Base-by-base conservation (phyloP, 164 flowering plant genomes). In the Aristolochia contorta region DNA sequence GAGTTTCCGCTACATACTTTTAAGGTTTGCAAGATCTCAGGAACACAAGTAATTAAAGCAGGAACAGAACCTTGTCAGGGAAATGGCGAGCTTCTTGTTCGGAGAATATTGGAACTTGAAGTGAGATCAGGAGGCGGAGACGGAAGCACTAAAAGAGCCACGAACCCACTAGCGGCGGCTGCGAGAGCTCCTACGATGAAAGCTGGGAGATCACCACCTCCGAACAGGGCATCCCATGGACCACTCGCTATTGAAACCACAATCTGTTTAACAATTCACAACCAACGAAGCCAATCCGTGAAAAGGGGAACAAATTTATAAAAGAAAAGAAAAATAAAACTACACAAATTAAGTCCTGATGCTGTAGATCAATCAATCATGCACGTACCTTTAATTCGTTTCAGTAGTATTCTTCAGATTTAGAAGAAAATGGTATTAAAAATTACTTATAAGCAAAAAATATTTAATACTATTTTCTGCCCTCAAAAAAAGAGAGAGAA, bases 191-290 rank as follows among this genome's bases (percentile, higher is more conserved):
- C 90, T 20, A 76, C 72, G 12, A 82, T 69, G 50, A 86, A 84
- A 1, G 89, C 87, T 20, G 89, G 90, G 12, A 87, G 61, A 67
- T 87, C 83, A 0, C 94, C 84, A 0, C 94, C 91, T 41, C 91
- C 94, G 56, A 83, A 84, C 6, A 72, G 4, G 1, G 73, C 77
- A 52, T 87, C 94, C 78, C 76, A 77, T 12, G 86, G 86, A 56
- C 95, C 95, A 24, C 79, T 71, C 5, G 66, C 63, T 7, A 82
- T 68, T 0, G 95, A 83, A 41, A 87, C 82, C 30, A 86, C 1
- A 76, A 84, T 86, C 86, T 82, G 75, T 47, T 60, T 33, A 12
- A 24, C 55, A 48, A 48, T 30, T 25, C 18, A 12, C 21, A 10
- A 45, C n/a, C n/a, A 21, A 16, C 4, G 10, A 21, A 16, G 22